A percentile compares a stretch with the other conserved stretches of the same genome.
Evolutionary conservation across 2,329 filamentous ascomycete species (phyloP).

Genomic region (Annulohypoxylon truncatum): DNA sequence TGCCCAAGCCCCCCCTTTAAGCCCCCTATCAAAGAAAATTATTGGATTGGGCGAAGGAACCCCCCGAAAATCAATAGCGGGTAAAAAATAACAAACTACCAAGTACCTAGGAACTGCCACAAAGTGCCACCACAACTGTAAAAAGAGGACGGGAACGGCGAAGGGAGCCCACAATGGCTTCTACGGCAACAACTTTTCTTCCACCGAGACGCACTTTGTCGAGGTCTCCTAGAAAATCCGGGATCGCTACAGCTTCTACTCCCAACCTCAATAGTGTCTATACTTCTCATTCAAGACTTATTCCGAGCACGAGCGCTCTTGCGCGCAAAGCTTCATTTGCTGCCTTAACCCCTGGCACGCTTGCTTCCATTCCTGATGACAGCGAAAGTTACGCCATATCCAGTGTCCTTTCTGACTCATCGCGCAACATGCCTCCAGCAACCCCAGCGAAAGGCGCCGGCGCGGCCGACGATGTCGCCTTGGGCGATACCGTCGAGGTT

Average conservation of each 20-base stretch:
- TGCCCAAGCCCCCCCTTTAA: not conserved
- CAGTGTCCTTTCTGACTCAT: conserved; percentile 60
- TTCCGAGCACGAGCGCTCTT: conserved; percentile 60
- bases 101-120: not conserved
- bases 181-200: conserved; percentile 51
- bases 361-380: conserved; percentile 75
- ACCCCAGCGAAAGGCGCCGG: conserved; percentile 63
- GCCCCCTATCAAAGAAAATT: not conserved
- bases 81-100: conserved; percentile 34
- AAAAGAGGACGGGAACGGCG: conserved; percentile 29
- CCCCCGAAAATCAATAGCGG: conserved; percentile 38
- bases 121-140: not conserved
- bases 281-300: conserved; percentile 61
- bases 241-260: conserved; percentile 64
- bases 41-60: conserved; percentile 22
- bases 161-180: conserved; percentile 49
- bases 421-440: conserved; percentile 62
- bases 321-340: conserved; percentile 77
- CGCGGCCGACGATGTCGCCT: conserved; percentile 66
- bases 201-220: conserved; percentile 52
- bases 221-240: conserved; percentile 55
- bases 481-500: conserved; percentile 90
- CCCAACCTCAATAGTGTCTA: conserved; percentile 68
- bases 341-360: conserved; percentile 72
- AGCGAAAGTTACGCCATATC: conserved; percentile 71